Evolutionary conservation across 2,329 filamentous ascomycete species (phyloP), one percentile per base, ranked within the genome.

Genomic region (Pseudogymnoascus sp.): DNA sequence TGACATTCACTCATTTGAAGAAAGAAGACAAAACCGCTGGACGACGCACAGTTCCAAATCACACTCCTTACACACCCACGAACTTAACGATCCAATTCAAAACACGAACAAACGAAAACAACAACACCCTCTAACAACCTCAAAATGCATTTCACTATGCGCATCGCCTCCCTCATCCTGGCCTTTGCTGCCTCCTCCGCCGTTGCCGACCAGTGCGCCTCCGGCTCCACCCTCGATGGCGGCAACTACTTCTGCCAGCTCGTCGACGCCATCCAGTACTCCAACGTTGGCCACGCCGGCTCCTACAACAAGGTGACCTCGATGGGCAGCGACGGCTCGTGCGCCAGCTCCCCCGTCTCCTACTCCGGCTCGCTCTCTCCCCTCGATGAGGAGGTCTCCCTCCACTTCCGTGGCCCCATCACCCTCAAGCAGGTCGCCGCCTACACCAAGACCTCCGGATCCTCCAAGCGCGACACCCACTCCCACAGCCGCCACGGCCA

Each of bases 331-430:
- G 71, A 75, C 59, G 82, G 82, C 42, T 70, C 77, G 19, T 92
- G 89, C 74, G 69, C 75, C 6, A 83, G 79, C 66, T 73, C 78
- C 38, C 75, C 79, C 14, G 76, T 81, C 65, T 64, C 73, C 0
- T 91, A 86, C 70, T 78, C 75, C 10, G 88, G 88, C 13, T 77
- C 81, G 42, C 76, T 90, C 61, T 82, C 86, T 29, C 89, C 89
- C 6, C 79, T 91, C 35, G 81, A 89, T 65, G 85, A 89, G 72
- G 88, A 88, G 76, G 88, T 92, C 31, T 90, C 88, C 1, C 74
- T 90, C 66, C 86, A 91, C 72, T 80, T 92, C 71, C 86, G 89
- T 68, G 90, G 89, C 2, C 89, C 89, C 1, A 73, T 90, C 68
- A 76, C 82, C 40, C 72, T 93, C 33, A 85, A 84, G 71, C 81